A percentile compares a stretch with the other conserved stretches of the same genome.
Conservation (phyloP, 306 rosid genomes). For the Pachyrhizus erosus region DNA sequence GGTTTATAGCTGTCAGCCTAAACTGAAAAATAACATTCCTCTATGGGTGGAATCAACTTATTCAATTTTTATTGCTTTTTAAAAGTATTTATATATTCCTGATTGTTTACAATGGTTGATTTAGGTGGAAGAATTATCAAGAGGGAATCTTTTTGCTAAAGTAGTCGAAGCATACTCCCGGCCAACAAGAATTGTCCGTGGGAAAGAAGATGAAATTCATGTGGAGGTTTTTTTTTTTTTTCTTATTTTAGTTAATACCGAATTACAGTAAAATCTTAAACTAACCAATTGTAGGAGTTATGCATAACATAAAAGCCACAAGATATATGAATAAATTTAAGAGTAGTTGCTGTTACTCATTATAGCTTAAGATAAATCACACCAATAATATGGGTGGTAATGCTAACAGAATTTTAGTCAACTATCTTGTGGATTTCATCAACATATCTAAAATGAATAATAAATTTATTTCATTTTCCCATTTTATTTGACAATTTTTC, state of each 20-base stretch:
- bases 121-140: conserved; percentile 87
- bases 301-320: conserved; percentile 11
- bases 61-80: not conserved
- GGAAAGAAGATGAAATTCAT: conserved; percentile 67
- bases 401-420: conserved; percentile 11
- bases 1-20: too few relatives aligned
- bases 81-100: conserved; percentile 20
- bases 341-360: not conserved
- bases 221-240: conserved; percentile 54
- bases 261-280: not conserved
- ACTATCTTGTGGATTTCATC: not conserved
- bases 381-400: conserved; percentile 5
- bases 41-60: not conserved
- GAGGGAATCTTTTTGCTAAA: conserved; percentile 69
- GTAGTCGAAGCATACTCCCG: conserved; percentile 94
- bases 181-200: conserved; percentile 94
- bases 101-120: conserved; percentile 40
- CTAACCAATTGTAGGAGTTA: not conserved
- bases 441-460: conserved; percentile 1
- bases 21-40: too few relatives aligned
- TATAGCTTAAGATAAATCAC: not conserved
- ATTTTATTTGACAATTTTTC: too few relatives aligned
- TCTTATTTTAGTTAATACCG: conserved; percentile 4
- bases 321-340: conserved; percentile 6
- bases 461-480: too few relatives aligned